phyloP scores from a whole-genome alignment of 2,329 filamentous ascomycete species.

The Trichoderma sp. region DNA sequence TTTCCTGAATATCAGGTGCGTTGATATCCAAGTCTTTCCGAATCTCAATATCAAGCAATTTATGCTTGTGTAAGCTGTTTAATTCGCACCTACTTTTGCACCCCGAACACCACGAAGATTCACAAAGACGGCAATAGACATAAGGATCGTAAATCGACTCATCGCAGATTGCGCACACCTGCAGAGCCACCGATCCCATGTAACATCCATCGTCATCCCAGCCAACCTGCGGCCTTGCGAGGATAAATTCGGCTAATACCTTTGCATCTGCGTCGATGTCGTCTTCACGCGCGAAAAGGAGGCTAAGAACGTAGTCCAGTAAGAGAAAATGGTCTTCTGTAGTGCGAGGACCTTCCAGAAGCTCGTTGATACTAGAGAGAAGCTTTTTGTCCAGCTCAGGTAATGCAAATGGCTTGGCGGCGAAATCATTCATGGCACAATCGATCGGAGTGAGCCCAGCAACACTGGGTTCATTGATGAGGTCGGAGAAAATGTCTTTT shows the following conservation, averaged over 20 bases:
- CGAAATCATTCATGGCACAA: constrained; percentile 3
- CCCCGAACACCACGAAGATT: constrained; percentile 8
- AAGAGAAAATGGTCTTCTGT: constrained; percentile 1
- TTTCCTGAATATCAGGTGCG: constrained; percentile 17
- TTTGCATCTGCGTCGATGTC: background rate
- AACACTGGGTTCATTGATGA: constrained; percentile 26
- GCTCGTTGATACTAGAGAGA: constrained; percentile 12
- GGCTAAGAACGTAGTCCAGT: background rate
- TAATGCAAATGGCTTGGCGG: constrained; percentile 11
- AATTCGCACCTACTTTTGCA: constrained; percentile 13
- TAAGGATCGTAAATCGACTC: constrained; percentile 15
- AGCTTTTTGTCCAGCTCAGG: constrained; percentile 11
- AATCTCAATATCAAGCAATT: background rate
- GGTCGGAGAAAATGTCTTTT: constrained; percentile 29
- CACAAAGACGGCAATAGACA: constrained; percentile 22
- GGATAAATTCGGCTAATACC: constrained; percentile 4
- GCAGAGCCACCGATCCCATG: background rate
- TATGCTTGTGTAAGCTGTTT: constrained; percentile 16
- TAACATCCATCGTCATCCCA: constrained; percentile 21
- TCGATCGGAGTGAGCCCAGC: constrained; percentile 29
- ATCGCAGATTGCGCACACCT: constrained; percentile 13
- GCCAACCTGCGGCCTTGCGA: constrained; percentile 15
- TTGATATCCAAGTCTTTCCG: constrained; percentile 26
- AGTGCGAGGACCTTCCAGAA: constrained; percentile 18
- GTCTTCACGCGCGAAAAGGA: constrained; percentile 9